Evolutionary conservation across 1,284 basidiomycete species (phyloP).

Genomic region (Rhodotorula sp.): DNA sequence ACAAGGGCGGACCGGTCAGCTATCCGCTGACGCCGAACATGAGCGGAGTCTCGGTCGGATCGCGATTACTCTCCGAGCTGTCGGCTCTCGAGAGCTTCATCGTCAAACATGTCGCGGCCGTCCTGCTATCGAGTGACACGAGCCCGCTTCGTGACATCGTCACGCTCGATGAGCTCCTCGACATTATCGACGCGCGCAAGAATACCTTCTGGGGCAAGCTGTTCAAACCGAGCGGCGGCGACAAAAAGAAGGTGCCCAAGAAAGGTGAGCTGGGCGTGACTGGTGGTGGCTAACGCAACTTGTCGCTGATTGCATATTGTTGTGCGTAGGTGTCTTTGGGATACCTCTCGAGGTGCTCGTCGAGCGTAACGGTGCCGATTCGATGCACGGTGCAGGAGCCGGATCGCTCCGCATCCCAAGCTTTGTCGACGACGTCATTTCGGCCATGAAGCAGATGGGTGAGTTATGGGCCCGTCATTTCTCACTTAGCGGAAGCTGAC

Average conservation of each 20-base stretch:
- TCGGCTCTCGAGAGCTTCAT: slow-evolving; percentile 81
- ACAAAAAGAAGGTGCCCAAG: slow-evolving; percentile 70
- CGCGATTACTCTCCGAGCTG: slow-evolving; percentile 72
- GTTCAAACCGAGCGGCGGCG: slow-evolving; percentile 77
- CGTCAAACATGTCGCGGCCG: slow-evolving; percentile 85
- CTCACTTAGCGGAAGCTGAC: background rate
- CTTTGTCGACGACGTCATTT: slow-evolving; percentile 96
- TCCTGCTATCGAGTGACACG: slow-evolving; percentile 68
- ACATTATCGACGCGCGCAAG: slow-evolving; percentile 90
- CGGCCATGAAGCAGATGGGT: slow-evolving; percentile 99
- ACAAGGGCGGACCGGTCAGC: background rate
- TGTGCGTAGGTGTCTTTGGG: slow-evolving; percentile 70
- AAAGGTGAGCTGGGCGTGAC: slow-evolving; percentile 61
- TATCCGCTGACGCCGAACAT: background rate
- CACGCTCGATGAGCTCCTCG: slow-evolving; percentile 80
- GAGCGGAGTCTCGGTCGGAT: background rate
- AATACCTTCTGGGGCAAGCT: slow-evolving; percentile 94
- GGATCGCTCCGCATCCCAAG: slow-evolving; percentile 84
- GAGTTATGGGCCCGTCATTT: slow-evolving; percentile 48
- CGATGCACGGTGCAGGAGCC: slow-evolving; percentile 81
- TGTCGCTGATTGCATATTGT: background rate
- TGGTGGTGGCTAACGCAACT: background rate
- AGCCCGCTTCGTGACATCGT: slow-evolving; percentile 55
- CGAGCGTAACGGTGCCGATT: slow-evolving; percentile 93
- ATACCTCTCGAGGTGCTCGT: slow-evolving; percentile 90